Evolutionary conservation across 352 stramenopile genomes (phyloP).

Genomic region (Phytophthora uliginosa): DNA sequence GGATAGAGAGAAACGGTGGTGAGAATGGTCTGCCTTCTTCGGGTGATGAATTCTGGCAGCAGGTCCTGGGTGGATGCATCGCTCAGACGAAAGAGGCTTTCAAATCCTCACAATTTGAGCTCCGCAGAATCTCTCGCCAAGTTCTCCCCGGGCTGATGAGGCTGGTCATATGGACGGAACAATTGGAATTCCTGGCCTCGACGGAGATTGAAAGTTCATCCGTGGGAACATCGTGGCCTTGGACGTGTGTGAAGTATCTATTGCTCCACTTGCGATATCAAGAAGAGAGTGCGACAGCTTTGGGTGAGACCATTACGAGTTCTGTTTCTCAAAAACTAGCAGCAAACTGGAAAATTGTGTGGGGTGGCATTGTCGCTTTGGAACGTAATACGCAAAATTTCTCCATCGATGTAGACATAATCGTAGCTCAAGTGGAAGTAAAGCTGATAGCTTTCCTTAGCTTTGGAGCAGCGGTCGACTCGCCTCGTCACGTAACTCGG

Average conservation of each 20-base stretch:
- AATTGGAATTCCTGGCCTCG: slow-evolving; percentile 34
- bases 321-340: slow-evolving; percentile 8
- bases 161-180: slow-evolving; percentile 58
- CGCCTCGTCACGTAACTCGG: neutral
- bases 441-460: slow-evolving; percentile 40
- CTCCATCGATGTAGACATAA: slow-evolving; percentile 19
- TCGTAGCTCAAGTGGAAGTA: slow-evolving; percentile 36
- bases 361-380: slow-evolving; percentile 17
- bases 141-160: slow-evolving; percentile 64
- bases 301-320: neutral
- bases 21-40: neutral
- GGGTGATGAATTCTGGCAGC: slow-evolving; percentile 39
- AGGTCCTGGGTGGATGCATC: slow-evolving; percentile 51
- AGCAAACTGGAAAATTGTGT: slow-evolving; percentile 17
- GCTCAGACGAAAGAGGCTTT: slow-evolving; percentile 53
- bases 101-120: slow-evolving; percentile 69
- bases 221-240: slow-evolving; percentile 29
- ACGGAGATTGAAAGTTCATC: slow-evolving; percentile 8
- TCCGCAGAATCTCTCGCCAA: slow-evolving; percentile 72
- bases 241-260: slow-evolving; percentile 49
- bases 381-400: neutral
- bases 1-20: slow-evolving; percentile 26
- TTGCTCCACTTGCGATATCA: slow-evolving; percentile 58
- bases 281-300: slow-evolving; percentile 27
- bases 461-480: slow-evolving; percentile 4